Evolutionary conservation across 2,329 filamentous ascomycete genomes (phyloP).

Genomic region (Fusarium goolgardi): DNA sequence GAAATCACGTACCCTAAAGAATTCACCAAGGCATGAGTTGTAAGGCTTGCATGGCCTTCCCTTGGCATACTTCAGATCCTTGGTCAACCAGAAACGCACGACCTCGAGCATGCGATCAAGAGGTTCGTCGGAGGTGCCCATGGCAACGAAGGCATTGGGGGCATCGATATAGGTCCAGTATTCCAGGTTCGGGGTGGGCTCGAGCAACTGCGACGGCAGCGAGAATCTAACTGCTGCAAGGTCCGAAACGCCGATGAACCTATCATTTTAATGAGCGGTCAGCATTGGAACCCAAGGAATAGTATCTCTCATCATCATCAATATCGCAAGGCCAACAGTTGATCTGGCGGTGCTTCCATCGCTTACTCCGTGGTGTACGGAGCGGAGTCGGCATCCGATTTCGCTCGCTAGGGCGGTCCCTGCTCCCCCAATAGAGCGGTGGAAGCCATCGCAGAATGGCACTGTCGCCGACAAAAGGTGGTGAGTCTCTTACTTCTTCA

Average conservation of each 20-base stretch:
- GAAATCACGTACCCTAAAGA: slow-evolving; percentile 79
- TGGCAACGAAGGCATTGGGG: slow-evolving; percentile 85
- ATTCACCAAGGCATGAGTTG: slow-evolving; percentile 96
- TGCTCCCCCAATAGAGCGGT: slow-evolving; percentile 19
- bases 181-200: slow-evolving; percentile 96
- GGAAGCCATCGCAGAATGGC: slow-evolving; percentile 29
- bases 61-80: slow-evolving; percentile 98
- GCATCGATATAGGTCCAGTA: slow-evolving; percentile 99
- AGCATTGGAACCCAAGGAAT: slow-evolving; percentile 37
- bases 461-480: slow-evolving; percentile 7
- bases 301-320: slow-evolving; percentile 11
- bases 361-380: slow-evolving; percentile 27
- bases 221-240: slow-evolving; percentile 97
- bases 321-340: slow-evolving; percentile 12
- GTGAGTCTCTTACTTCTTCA: slow-evolving; percentile 77
- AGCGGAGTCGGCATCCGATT: slow-evolving; percentile 33
- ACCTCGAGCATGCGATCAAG: slow-evolving; percentile 96
- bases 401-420: slow-evolving; percentile 23
- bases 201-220: slow-evolving; percentile 91
- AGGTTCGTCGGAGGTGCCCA: slow-evolving; percentile 89
- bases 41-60: slow-evolving; percentile 99
- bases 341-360: slow-evolving; percentile 22
- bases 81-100: slow-evolving; percentile 97
- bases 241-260: slow-evolving; percentile 95
- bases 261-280: slow-evolving; percentile 54